These are phyloP conservation scores for Lactifluus hygrophoroides DNA, from an alignment of 768 basidiomycete genomes.

Conservation along the genomic window DNA sequence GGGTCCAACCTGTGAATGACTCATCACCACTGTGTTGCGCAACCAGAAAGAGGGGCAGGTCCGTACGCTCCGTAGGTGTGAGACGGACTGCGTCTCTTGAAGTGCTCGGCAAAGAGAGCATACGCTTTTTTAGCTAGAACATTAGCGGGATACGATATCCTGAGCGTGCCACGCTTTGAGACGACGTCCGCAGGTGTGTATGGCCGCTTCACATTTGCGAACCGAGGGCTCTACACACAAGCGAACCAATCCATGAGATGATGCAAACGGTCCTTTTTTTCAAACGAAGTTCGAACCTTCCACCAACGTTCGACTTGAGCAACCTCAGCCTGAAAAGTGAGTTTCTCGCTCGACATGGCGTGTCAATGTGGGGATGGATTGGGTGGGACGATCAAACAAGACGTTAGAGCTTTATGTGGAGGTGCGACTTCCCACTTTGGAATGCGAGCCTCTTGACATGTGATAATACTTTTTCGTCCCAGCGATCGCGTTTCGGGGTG, in stretches of 20 bases:
- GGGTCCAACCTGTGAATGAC: slow-evolving; percentile 75
- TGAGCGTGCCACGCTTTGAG: slow-evolving; percentile 82
- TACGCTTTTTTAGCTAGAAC: slow-evolving; percentile 83
- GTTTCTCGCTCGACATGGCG: slow-evolving; percentile 60
- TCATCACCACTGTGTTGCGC: background rate
- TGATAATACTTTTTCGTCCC: background rate
- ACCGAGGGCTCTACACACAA: slow-evolving; percentile 83
- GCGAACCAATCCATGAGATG: too few species aligned
- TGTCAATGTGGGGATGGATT: background rate
- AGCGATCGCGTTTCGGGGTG: background rate
- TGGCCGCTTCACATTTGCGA: slow-evolving; percentile 77
- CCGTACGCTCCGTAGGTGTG: slow-evolving; percentile 95
- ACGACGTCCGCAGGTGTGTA: slow-evolving; percentile 93
- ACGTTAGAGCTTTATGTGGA: background rate
- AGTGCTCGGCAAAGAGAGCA: slow-evolving; percentile 64
- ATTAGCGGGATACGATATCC: slow-evolving; percentile 81
- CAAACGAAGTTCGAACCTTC: slow-evolving; percentile 47
- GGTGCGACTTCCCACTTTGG: slow-evolving; percentile 1
- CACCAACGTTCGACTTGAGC: slow-evolving; percentile 85
- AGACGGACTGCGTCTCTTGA: slow-evolving; percentile 67
- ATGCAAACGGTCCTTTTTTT: too few species aligned
- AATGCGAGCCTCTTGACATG: background rate
- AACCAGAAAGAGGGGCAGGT: background rate
- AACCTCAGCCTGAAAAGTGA: slow-evolving; percentile 72
- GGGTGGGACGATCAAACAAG: too few species aligned